Base-by-base conservation (phyloP, 352 stramenopile species). In the Globisporangium splendens region DNA sequence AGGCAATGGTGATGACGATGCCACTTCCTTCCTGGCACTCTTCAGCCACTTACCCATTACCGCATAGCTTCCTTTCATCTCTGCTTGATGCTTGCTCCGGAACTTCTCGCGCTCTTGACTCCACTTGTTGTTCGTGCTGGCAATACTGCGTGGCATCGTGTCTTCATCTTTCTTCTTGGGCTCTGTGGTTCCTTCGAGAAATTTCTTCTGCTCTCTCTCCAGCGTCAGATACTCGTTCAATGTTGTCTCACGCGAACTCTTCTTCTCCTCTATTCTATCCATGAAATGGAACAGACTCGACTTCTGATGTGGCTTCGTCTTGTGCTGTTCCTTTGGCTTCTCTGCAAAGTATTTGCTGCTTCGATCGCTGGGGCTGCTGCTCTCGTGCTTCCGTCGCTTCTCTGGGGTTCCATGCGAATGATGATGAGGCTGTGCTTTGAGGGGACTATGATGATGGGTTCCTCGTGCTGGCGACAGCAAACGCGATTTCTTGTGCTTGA, bases 151-250 rank as follows among this genome's bases (percentile, higher is more conserved):
- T 31, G 24, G 5, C 24, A 5, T 31, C 24, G 21, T 35, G n/a
- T 20, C 28, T 48, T 62, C 24, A 5, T 2, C 21, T 28, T 35
- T 28, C 31, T 14, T 59, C 52, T 65, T 56, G 33, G 39, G 48
- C 13, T 13, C n/a, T 24, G 42, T 24, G 14, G 46, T 49, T 56
- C 42, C 39, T 20, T 69, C 53, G 8, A 57, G 24, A 7, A 52
- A 43, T 44, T 52, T 31, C 7, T 62, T 50, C 49, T 77, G 46
- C 42, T 69, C 59, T 14, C 59, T 51, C 6, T 79, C 67, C 21
- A 80, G 44, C 13, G 46, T 55, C 20, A 73, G n/a, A 12, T 77
- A 78, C 33, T 70, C 54, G 50, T 82, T 38, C 7, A 81, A 38
- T 6, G 54, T 61, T n/a, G 43, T 52, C 11, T 35, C 44, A 1